A percentile compares a stretch with the other conserved stretches of the same genome.
Conservation (phyloP, 768 basidiomycete species). For the Favolaschia claudopus region DNA sequence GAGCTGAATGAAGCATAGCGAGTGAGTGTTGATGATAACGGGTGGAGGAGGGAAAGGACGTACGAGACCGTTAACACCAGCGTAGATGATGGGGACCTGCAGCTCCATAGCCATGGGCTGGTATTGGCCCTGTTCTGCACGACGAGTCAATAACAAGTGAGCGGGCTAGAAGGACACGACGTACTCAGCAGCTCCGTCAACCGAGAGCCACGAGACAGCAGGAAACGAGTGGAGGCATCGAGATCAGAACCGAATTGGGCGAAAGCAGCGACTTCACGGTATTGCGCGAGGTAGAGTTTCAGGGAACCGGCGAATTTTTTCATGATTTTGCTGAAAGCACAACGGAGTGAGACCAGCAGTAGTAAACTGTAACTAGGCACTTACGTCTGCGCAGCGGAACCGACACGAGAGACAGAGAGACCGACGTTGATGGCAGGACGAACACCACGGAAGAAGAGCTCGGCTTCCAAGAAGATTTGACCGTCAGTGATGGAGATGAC, state of each 20-base stretch:
- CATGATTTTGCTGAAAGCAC: constrained; percentile 87
- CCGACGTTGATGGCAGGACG: constrained; percentile 99
- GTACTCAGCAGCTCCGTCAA: constrained; percentile 93
- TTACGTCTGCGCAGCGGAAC: constrained; percentile 99
- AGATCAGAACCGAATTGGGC: constrained; percentile 99
- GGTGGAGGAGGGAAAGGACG: constrained; percentile 36
- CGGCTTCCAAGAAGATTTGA: constrained; percentile 99
- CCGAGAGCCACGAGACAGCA: constrained; percentile 97
- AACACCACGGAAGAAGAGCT: constrained; percentile 99
- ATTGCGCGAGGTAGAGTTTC: constrained; percentile 99
- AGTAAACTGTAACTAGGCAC: constrained; percentile 34
- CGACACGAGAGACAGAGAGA: constrained; percentile 99
- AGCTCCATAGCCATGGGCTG: constrained; percentile 93
- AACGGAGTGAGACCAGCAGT: constrained; percentile 4
- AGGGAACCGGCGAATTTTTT: constrained; percentile 99
- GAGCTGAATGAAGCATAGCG: constrained; percentile 56
- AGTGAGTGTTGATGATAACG: neutral
- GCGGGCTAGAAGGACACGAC: constrained; percentile 33
- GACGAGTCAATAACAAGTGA: constrained; percentile 25
- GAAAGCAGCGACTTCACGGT: constrained; percentile 99
- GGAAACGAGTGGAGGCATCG: constrained; percentile 98
- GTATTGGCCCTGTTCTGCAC: constrained; percentile 96
- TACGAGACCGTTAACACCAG: constrained; percentile 98
- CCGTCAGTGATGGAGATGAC: constrained; percentile 99
- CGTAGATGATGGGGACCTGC: constrained; percentile 98